Evolutionary conservation across 202 grass and related monocot genomes (phyloP).

Genomic region (Panicum hallii): DNA sequence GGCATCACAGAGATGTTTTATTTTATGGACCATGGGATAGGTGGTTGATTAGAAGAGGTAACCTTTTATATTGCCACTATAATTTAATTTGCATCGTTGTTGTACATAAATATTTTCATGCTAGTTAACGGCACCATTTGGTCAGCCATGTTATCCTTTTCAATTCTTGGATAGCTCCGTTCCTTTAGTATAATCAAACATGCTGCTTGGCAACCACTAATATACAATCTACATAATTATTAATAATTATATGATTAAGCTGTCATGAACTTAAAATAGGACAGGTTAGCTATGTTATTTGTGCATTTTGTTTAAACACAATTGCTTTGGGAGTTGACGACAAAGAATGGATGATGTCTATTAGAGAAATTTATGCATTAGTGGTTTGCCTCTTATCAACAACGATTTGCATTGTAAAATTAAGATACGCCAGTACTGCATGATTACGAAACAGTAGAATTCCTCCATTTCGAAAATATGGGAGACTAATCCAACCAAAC

Average conservation of each 20-base stretch:
- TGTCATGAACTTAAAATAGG: not conserved
- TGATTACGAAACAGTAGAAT: not conserved
- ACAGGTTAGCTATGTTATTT: not conserved
- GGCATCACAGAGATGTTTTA: not conserved
- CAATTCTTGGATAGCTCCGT: not conserved
- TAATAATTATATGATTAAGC: not conserved
- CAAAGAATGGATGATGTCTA: not conserved
- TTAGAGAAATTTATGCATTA: not conserved
- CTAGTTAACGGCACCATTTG: not conserved
- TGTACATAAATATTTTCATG: not conserved
- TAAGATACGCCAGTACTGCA: not conserved
- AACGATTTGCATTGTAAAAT: not conserved
- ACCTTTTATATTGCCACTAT: slow-evolving; percentile 2
- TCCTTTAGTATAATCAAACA: not conserved
- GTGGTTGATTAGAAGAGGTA: not conserved
- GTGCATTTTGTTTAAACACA: not conserved
- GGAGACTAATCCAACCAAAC: no score
- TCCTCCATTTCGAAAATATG: not conserved
- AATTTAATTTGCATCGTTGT: not conserved
- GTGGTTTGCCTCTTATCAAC: not conserved
- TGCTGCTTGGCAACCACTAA: not conserved
- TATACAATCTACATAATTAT: not conserved
- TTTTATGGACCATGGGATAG: not conserved
- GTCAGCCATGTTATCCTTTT: not conserved
- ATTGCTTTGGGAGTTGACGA: not conserved